Conservation (phyloP, 148 eudicot genomes). For the Linanthus parryae region DNA sequence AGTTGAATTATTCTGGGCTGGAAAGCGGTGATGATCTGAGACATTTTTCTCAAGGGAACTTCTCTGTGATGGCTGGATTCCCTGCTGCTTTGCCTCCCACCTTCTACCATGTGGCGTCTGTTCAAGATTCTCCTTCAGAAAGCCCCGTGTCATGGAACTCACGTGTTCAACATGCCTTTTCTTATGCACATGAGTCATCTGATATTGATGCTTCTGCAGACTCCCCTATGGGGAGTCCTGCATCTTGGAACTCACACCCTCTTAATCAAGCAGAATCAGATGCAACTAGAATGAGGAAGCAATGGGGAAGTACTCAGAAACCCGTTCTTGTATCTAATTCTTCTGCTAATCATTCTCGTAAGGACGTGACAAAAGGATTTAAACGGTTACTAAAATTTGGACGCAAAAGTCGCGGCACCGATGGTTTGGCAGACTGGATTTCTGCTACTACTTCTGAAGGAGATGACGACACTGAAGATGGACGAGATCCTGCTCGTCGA, state of each 20-base stretch:
- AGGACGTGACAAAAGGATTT: conserved; percentile 75
- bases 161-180: conserved; percentile 50
- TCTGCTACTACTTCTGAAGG: conserved; percentile 99
- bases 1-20: conserved; percentile 43
- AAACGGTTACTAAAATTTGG: conserved; percentile 90
- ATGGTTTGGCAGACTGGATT: conserved; percentile 79
- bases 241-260: conserved; percentile 75
- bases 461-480: conserved; percentile 95
- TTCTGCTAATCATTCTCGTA: conserved; percentile 45
- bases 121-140: too few relatives aligned
- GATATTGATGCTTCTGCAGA: conserved; percentile 74
- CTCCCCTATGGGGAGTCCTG: conserved; percentile 79
- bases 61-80: conserved; percentile 38
- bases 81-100: too few relatives aligned
- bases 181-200: conserved; percentile 63
- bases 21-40: conserved; percentile 49
- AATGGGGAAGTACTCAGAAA: conserved; percentile 92
- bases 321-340: conserved; percentile 50
- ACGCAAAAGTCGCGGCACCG: conserved; percentile 68
- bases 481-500: conserved; percentile 61
- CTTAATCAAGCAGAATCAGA: conserved; percentile 66
- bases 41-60: conserved; percentile 37
- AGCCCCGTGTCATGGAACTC: conserved; percentile 89
- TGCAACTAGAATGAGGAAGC: conserved; percentile 87
- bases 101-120: too few relatives aligned